Evolutionary conservation across 176 grass and related monocot genomes (phyloP).

Genomic region (Carex scoparia): DNA sequence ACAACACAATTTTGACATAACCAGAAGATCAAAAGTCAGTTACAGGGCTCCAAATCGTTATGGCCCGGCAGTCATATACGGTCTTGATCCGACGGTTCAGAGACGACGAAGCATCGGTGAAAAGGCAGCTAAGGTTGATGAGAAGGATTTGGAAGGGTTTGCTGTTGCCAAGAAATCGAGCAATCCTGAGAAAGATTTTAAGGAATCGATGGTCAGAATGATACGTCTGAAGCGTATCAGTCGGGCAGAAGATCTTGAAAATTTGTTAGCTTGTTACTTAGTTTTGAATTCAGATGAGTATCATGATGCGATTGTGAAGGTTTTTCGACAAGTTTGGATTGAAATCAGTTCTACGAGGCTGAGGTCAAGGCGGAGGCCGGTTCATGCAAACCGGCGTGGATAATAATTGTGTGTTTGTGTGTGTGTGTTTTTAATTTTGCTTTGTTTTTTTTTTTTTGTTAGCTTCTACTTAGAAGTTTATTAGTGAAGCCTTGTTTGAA

Average conservation of each 20-base stretch:
- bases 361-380: not conserved
- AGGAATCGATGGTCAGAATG: conserved; percentile 71
- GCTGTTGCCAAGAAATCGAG: conserved; percentile 41
- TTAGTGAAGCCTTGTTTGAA: not conserved
- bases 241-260: conserved; percentile 40
- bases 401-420: not conserved
- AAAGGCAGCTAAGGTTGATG: not conserved
- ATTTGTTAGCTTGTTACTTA: conserved; percentile 59
- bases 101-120: not conserved
- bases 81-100: conserved; percentile 5
- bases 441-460: not conserved
- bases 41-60: not conserved
- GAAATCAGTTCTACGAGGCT: not conserved
- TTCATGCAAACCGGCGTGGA: not conserved
- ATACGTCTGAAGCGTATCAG: conserved; percentile 44
- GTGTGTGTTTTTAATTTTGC: not conserved
- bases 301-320: conserved; percentile 73
- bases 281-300: conserved; percentile 53
- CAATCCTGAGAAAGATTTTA: conserved; percentile 52
- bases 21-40: not conserved
- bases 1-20: not conserved
- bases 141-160: conserved; percentile 23
- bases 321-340: conserved; percentile 42
- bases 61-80: not conserved
- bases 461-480: not conserved